These are phyloP conservation scores for Alternaria ventricosa DNA, from an alignment of 2,329 filamentous ascomycete species.

Conservation along the genomic window DNA sequence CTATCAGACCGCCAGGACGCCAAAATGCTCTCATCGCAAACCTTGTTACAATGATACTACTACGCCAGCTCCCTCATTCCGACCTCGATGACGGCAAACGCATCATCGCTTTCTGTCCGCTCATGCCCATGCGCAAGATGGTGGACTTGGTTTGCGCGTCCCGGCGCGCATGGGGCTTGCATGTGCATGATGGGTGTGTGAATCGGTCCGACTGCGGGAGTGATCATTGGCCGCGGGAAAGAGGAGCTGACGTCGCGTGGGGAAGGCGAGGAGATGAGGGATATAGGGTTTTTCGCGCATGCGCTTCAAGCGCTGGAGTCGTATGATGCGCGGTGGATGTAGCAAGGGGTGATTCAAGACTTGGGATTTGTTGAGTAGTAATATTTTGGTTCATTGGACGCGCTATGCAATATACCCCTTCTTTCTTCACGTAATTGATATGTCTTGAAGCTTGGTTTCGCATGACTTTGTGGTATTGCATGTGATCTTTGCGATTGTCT, in stretches of 20 bases:
- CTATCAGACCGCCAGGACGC: neutral
- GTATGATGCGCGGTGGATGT: neutral
- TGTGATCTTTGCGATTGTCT: neutral
- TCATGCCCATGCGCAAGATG: neutral
- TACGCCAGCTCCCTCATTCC: neutral
- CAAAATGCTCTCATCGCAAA: neutral
- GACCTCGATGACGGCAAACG: neutral
- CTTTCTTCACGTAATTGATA: neutral
- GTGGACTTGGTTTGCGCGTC: neutral
- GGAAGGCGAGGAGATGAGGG: neutral
- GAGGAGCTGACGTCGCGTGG: neutral
- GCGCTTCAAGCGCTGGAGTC: neutral
- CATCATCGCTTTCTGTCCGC: neutral
- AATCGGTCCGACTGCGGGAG: neutral
- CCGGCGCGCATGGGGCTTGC: neutral
- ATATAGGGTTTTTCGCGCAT: neutral
- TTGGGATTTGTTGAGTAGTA: neutral
- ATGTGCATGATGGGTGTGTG: neutral
- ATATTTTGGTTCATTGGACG: neutral
- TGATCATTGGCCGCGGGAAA: neutral
- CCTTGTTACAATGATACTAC: neutral
- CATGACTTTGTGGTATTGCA: neutral
- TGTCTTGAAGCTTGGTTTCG: neutral
- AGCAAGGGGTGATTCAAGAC: neutral
- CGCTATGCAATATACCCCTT: neutral